Base-by-base conservation (phyloP, 2,329 filamentous ascomycete genomes). In the Scortechinia acanthostroma region DNA sequence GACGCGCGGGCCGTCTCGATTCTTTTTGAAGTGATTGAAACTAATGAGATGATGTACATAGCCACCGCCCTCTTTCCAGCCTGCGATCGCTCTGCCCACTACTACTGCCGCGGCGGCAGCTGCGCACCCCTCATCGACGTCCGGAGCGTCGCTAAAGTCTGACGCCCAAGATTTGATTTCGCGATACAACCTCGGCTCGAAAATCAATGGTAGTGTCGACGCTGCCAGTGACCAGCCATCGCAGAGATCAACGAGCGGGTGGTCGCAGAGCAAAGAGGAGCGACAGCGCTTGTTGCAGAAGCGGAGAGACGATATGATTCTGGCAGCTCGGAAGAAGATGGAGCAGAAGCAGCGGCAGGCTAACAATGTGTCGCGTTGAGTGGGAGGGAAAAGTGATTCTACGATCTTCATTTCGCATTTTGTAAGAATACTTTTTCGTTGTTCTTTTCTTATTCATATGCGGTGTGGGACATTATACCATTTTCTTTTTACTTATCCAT, bases 321-420 rank as follows among this genome's bases (percentile, higher is more conserved):
- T 40, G 35, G 35, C 35, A 10, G 35, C 35, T 13, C 35, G 35
- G 13, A 40, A 19, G 35, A 40, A 40, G 35, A 40, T 40, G 35
- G 20, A 15, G 35, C 35, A 40, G 6, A 40, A 40, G 17, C 13
- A 40, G 10, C 35, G 20, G 35, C 25, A 30, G n/a, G n/a, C n/a
- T n/a, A n/a, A n/a, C 25, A 30, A n/a, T 30, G 25, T n/a, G 10
- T 30, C 25, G n/a, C n/a, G 25, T n/a, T n/a, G n/a, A n/a, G n/a
- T n/a, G n/a, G n/a, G n/a, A n/a, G n/a, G n/a, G n/a, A n/a, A n/a
- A n/a, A n/a, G n/a, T n/a, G n/a, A n/a, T n/a, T n/a, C n/a, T n/a
- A n/a, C n/a, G n/a, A n/a, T n/a, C n/a, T n/a, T 30, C 25, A 10
- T n/a, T 30, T 30, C 25, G 25, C n/a, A n/a, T 30, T 30, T 30